Evolutionary conservation across 202 grass and related monocot genomes (phyloP), one percentile per base, ranked within the genome.

Genomic region (Panicum hallii): DNA sequence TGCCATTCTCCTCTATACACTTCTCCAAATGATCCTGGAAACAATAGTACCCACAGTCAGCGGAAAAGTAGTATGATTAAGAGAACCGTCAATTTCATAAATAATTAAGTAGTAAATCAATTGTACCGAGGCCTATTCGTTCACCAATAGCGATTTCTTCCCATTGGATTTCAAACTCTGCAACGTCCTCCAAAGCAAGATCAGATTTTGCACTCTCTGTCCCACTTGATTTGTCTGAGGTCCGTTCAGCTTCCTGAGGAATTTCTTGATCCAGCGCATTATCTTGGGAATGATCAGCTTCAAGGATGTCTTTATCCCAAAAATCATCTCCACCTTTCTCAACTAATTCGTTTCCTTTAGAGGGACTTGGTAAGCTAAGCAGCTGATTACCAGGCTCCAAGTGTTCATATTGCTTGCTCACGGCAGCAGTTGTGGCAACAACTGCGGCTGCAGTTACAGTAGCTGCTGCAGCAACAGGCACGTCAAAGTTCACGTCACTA

Each of bases 1-100:
- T 97, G 93, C 97, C 93, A 99, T 82, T 99, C 97, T 79, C 97
- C 97, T 84, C 88, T 94, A 84, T 99, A 99, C 56, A 96, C 97
- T 84, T 99, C 97, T 78, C 97, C 97, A 87, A 99, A 99, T 1
- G 97, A 99, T 80, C 97, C 97, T 99, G 89, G 75, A 81, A 62
- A 92, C 8, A 78, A 52, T 84, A 85, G 32, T 58, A 58, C 12
- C 30, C 41, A 58, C 36, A 62, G 49, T 73, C 55, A 83, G 5
- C 63, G 72, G 84, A 83, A 79, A 46, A 78, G 47, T 75, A 60
- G 38, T 49, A 85, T 77, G 52, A 83, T 16, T 66, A 86, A 83
- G 48, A 81, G 72, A 85, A 57, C 30, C 16, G 80, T 48, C 44
- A 65, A 77, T 79, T 79, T 6, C 19, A 36, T 41, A 81, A 74